These are phyloP conservation scores for Batkoa obscura DNA, from an alignment of 371 early-diverging fungal species.

Conservation along the genomic window DNA sequence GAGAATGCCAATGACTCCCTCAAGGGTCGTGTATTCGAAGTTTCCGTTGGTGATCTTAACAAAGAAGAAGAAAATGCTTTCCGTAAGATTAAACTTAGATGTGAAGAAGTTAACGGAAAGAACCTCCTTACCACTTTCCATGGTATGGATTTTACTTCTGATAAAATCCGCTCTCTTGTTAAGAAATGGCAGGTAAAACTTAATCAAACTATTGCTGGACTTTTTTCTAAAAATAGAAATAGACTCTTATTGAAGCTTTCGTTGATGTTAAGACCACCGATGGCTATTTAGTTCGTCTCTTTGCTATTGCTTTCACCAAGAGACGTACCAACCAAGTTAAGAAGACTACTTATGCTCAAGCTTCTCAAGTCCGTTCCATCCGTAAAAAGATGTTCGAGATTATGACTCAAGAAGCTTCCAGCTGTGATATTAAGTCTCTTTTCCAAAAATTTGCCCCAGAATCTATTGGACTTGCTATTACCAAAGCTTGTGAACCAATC, in stretches of 20 bases:
- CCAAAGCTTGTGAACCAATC: slow-evolving; percentile 93
- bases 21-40: slow-evolving; percentile 95
- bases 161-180: slow-evolving; percentile 98
- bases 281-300: slow-evolving; percentile 97
- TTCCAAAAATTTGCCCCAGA: slow-evolving; percentile 89
- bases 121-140: slow-evolving; percentile 99
- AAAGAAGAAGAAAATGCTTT: slow-evolving; percentile 86
- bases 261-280: slow-evolving; percentile 99
- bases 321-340: slow-evolving; percentile 86
- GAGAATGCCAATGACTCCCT: slow-evolving; percentile 92
- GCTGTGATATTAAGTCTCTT: slow-evolving; percentile 90
- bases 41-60: slow-evolving; percentile 96
- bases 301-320: slow-evolving; percentile 96
- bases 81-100: slow-evolving; percentile 97
- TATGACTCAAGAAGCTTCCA: slow-evolving; percentile 76
- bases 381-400: slow-evolving; percentile 99
- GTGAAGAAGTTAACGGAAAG: slow-evolving; percentile 96
- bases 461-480: slow-evolving; percentile 87
- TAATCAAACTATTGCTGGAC: neutral
- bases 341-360: slow-evolving; percentile 98
- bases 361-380: slow-evolving; percentile 94
- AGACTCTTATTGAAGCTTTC: slow-evolving; percentile 94
- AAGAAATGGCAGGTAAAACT: slow-evolving; percentile 94
- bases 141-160: slow-evolving; percentile 99
- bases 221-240: neutral